These are phyloP conservation scores for Penicillium sp. DNA, from an alignment of 2,329 filamentous ascomycete species.

Conservation along the genomic window DNA sequence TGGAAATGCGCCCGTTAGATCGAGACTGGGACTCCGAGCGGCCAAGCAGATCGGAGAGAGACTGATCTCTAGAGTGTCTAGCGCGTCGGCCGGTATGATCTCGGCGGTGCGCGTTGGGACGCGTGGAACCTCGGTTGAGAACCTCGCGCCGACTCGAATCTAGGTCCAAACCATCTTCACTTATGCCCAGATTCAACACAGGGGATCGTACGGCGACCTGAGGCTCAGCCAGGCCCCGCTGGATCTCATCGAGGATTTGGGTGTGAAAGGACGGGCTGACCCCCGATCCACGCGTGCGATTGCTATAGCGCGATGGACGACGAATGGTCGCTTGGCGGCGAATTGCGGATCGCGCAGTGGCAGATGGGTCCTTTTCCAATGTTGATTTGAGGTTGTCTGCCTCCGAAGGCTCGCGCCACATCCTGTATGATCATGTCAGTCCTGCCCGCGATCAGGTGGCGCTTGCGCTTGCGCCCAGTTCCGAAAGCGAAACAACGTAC, in stretches of 20 bases:
- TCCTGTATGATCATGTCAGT: constrained; percentile 35
- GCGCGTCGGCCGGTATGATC: constrained; percentile 6
- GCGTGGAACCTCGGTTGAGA: constrained; percentile 7
- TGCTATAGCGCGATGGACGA: constrained; percentile 25
- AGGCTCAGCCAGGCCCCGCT: constrained; percentile 24
- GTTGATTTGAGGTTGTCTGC: constrained; percentile 39
- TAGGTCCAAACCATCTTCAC: constrained; percentile 30
- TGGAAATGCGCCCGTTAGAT: neutral
- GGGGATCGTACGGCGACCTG: constrained; percentile 24
- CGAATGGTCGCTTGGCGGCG: constrained; percentile 46
- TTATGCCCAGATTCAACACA: constrained; percentile 21
- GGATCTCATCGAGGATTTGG: constrained; percentile 29
- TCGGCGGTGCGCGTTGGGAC: constrained; percentile 1
- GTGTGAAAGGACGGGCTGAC: constrained; percentile 28
- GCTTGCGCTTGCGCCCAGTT: constrained; percentile 9
- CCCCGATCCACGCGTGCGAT: constrained; percentile 26
- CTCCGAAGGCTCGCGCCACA: constrained; percentile 52
- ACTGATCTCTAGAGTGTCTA: constrained; percentile 27
- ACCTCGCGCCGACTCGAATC: constrained; percentile 31
- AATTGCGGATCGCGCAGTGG: constrained; percentile 52
- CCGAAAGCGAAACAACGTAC: constrained; percentile 27
- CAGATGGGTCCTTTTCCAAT: constrained; percentile 50
- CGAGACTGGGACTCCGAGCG: constrained; percentile 16
- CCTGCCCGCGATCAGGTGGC: constrained; percentile 12
- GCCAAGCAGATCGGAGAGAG: constrained; percentile 24